Evolutionary conservation across 352 stramenopile species (phyloP).

Genomic region (Phytopythium oedochilum): DNA sequence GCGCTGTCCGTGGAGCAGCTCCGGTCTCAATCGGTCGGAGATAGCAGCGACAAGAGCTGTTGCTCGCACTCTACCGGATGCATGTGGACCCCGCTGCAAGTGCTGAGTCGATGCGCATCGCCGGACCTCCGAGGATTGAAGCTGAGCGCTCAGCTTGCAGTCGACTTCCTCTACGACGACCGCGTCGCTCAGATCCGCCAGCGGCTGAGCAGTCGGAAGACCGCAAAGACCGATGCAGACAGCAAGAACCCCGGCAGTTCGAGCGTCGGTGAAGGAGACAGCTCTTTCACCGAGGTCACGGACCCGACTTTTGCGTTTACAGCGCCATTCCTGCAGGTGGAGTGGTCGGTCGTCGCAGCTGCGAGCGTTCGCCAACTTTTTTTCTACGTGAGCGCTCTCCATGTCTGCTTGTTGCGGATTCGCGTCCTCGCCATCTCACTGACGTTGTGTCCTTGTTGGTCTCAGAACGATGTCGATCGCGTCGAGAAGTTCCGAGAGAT

Average conservation of each 20-base stretch:
- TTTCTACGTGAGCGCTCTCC: constrained; percentile 45
- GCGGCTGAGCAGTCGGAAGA: constrained; percentile 5
- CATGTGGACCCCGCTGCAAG: constrained; percentile 39
- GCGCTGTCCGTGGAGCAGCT: constrained; percentile 32
- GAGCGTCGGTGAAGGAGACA: not conserved
- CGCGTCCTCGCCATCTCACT: not conserved
- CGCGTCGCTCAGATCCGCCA: constrained; percentile 20
- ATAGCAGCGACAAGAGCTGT: not conserved
- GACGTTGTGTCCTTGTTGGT: not conserved
- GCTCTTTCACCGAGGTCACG: too few species aligned
- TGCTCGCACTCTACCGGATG: constrained; percentile 10
- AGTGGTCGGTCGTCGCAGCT: constrained; percentile 55
- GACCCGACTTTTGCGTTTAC: constrained; percentile 61
- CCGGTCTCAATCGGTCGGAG: not conserved
- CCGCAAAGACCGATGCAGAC: not conserved
- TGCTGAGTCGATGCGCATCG: constrained; percentile 2
- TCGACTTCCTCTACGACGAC: constrained; percentile 24
- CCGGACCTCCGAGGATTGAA: constrained; percentile 3
- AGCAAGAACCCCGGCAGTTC: not conserved
- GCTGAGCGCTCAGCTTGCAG: constrained; percentile 34
- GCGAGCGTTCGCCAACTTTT: constrained; percentile 62
- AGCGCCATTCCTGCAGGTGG: constrained; percentile 34
- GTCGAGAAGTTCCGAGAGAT: constrained; percentile 45
- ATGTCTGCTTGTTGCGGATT: too few species aligned
- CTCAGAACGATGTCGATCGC: constrained; percentile 45